A percentile compares a stretch with the other conserved stretches of the same genome.
These are phyloP conservation scores for Solanum ossicruentum DNA, from an alignment of 257 asterid genomes.

Conservation along the genomic window DNA sequence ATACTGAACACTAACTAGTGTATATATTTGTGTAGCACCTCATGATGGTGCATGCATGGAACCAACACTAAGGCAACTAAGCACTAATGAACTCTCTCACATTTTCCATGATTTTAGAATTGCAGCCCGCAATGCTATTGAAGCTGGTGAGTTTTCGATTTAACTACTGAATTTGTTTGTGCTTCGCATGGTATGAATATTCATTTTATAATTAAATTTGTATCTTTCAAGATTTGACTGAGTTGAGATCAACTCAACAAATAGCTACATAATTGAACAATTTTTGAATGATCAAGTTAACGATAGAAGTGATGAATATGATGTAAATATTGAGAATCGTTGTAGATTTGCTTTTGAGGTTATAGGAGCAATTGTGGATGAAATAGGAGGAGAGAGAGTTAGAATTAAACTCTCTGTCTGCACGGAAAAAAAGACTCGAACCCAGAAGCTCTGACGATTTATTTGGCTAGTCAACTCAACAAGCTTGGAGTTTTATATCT, in stretches of 20 bases:
- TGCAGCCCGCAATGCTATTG: background rate
- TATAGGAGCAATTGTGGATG: background rate
- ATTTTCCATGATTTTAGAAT: background rate
- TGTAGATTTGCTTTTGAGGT: slow-evolving; percentile 45
- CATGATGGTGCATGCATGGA: background rate
- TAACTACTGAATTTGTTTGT: background rate
- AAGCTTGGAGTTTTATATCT: slow-evolving; percentile 25
- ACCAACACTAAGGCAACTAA: background rate
- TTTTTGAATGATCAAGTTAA: slow-evolving; percentile 21
- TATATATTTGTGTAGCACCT: background rate
- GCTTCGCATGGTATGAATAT: background rate
- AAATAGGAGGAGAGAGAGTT: slow-evolving; percentile 49
- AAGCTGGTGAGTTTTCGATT: background rate
- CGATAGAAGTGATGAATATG: slow-evolving; percentile 56
- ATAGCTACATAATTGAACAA: slow-evolving; percentile 85
- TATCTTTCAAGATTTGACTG: slow-evolving; percentile 58
- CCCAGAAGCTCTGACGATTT: slow-evolving; percentile 49
- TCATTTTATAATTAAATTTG: background rate
- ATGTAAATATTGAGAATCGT: slow-evolving; percentile 64
- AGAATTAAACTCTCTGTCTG: slow-evolving; percentile 37
- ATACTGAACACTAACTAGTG: background rate
- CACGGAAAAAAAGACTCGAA: slow-evolving; percentile 10
- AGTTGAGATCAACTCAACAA: slow-evolving; percentile 87
- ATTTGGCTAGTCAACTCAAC: slow-evolving; percentile 1
- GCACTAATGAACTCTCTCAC: background rate